Evolutionary conservation across 108 stramenopile genomes (phyloP).

Genomic region (Nitzschia sp.): DNA sequence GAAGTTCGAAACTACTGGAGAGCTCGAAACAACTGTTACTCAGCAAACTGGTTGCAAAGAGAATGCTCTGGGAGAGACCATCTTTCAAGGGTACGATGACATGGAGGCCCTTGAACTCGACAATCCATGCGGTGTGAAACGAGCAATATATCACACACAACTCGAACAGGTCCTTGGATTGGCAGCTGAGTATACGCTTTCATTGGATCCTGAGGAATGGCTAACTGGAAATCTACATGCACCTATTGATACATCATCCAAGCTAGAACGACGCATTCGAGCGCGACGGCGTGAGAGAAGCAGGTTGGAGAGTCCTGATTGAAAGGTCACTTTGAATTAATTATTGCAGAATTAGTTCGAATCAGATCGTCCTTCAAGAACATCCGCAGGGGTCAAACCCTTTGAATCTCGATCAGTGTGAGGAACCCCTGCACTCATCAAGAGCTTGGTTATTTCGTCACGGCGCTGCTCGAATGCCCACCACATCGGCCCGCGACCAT

Average conservation of each 20-base stretch:
- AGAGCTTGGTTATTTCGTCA: slow-evolving; percentile 75
- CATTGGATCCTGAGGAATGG: neutral
- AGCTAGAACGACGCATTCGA: slow-evolving; percentile 6
- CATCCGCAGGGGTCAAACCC: slow-evolving; percentile 75
- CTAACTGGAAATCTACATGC: neutral
- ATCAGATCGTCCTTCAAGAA: slow-evolving; percentile 47
- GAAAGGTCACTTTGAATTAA: too few relatives aligned
- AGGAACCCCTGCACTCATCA: slow-evolving; percentile 79
- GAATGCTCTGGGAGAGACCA: neutral
- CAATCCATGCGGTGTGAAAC: neutral
- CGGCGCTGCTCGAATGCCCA: slow-evolving; percentile 86
- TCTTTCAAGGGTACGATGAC: slow-evolving; percentile 6
- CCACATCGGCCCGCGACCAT: slow-evolving; percentile 90
- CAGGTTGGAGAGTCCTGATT: too few relatives aligned
- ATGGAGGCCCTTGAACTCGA: neutral
- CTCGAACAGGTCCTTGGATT: slow-evolving; percentile 20
- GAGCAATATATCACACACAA: slow-evolving; percentile 14
- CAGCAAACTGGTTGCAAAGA: slow-evolving; percentile 1
- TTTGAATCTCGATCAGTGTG: slow-evolving; percentile 77
- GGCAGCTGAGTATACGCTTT: slow-evolving; percentile 13
- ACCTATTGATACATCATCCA: slow-evolving; percentile 3
- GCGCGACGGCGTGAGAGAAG: neutral
- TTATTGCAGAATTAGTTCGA: neutral
- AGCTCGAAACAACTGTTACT: slow-evolving; percentile 14
- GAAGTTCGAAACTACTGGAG: slow-evolving; percentile 8